Evolutionary conservation across 2,329 filamentous ascomycete genomes (phyloP).

Genomic region (Fusarium sp.): DNA sequence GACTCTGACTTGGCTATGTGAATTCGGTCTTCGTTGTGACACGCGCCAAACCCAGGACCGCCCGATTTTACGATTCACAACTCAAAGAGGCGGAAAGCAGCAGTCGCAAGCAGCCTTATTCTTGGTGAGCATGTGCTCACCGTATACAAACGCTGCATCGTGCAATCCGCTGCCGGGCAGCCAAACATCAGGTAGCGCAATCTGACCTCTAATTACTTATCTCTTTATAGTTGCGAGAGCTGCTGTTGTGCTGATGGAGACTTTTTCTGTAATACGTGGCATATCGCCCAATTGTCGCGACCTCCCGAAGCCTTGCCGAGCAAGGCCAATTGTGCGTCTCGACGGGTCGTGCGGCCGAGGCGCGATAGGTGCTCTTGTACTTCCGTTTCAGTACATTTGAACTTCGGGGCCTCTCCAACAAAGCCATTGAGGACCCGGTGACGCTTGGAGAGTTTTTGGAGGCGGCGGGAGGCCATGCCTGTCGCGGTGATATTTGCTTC

Average conservation of each 20-base stretch:
- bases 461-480: too few species aligned
- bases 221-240: not conserved
- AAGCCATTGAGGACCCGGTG: too few species aligned
- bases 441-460: too few species aligned
- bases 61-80: not conserved
- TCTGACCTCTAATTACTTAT: not conserved
- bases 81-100: not conserved
- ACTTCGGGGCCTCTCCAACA: too few species aligned
- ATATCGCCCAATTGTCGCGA: not conserved
- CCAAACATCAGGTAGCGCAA: not conserved
- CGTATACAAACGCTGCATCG: not conserved
- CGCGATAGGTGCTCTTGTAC: too few species aligned
- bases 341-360: not conserved
- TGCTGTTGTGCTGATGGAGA: not conserved
- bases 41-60: not conserved
- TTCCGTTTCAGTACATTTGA: too few species aligned
- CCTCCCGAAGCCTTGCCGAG: not conserved
- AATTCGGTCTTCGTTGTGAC: not conserved
- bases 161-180: not conserved
- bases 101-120: not conserved
- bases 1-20: too few species aligned
- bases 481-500: too few species aligned
- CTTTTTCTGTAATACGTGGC: not conserved
- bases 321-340: not conserved
- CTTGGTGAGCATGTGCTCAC: not conserved